Evolutionary conservation across 116 monocot genomes (phyloP), one percentile per base, ranked within the genome.

Genomic region (Zostera marina): DNA sequence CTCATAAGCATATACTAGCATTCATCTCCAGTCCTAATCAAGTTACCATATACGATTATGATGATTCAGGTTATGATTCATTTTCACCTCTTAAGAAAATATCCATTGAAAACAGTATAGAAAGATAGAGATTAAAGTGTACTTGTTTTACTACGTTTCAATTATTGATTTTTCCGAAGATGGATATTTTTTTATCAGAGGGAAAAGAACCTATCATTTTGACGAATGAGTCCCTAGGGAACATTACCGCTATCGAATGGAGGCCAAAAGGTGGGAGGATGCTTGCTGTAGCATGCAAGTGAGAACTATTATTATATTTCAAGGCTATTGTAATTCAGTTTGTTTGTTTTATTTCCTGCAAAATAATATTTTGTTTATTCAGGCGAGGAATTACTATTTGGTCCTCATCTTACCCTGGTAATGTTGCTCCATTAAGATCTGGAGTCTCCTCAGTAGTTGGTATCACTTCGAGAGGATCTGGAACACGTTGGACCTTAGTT

Each of bases 361-460:
- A 51, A 51, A 17, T 2, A 5, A 9, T 51, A 15, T 51, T 21
- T 19, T 56, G 49, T 20, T 41, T 73, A 59, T 63, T 11, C 68
- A 98, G 98, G 68, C 74, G 79, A 53, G 90, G 98, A 54, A 79
- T 98, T 41, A 86, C 82, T 68, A 83, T 98, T 51, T 98, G 98
- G 98, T 89, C 98, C 58, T 83, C 83, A 57, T 98, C 98, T 58
- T 86, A 76, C 54, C 83, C 80, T 16, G 82, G 85, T 40, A 98
- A 86, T 77, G 54, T 76, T 53, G 58, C 86, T 57, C 65, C 70
- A 20, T 66, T 86, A 64, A 82, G 86, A 69, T 65, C 80, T 73
- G 85, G 83, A 42, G 41, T 67, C 60, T 42, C 71, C 41, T 68
- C 86, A 47, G 71, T 69, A 24, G 44, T 66, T 24, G 71, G 82